Conservation (phyloP, 768 basidiomycete genomes). For the Hortiboletus flavorubellus region DNA sequence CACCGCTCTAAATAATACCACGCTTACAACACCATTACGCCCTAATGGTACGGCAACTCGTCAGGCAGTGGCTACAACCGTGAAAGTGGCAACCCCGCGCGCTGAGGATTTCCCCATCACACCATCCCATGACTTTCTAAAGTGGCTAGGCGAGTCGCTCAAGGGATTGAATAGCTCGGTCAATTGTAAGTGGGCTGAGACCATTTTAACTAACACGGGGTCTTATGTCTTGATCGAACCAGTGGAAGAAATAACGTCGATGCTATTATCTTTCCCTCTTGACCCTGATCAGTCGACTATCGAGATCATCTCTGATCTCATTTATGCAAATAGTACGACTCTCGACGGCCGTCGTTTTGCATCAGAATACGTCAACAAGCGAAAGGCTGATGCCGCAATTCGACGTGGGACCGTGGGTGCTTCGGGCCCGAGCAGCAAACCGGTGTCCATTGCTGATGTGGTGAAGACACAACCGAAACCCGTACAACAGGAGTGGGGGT, state of each 20-base stretch:
- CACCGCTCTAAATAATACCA: constrained; percentile 26
- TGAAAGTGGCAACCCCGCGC: constrained; percentile 33
- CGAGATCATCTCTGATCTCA: constrained; percentile 93
- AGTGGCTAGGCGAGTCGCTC: constrained; percentile 84
- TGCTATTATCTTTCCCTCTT: constrained; percentile 91
- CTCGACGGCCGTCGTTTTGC: constrained; percentile 95
- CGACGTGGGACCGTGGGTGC: constrained; percentile 46
- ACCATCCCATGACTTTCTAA: constrained; percentile 87
- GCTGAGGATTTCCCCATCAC: constrained; percentile 61
- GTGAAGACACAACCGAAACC: constrained; percentile 85
- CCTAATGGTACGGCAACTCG: constrained; percentile 37
- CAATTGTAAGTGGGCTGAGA: constrained; percentile 42
- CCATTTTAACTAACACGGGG: not conserved
- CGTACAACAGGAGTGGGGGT: constrained; percentile 77
- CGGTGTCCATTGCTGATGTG: constrained; percentile 80
- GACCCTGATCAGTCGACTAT: constrained; percentile 79
- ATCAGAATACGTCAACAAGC: constrained; percentile 81
- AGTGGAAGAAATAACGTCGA: constrained; percentile 97
- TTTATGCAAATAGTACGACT: constrained; percentile 92
- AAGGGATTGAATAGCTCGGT: constrained; percentile 63
- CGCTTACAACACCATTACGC: constrained; percentile 34
- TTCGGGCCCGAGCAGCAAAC: constrained; percentile 39
- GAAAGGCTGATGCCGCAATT: constrained; percentile 74
- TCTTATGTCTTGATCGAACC: constrained; percentile 19
- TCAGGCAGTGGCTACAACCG: constrained; percentile 36